These are phyloP conservation scores for Colletotrichum musae DNA, from an alignment of 2,329 filamentous ascomycete species.

Conservation along the genomic window DNA sequence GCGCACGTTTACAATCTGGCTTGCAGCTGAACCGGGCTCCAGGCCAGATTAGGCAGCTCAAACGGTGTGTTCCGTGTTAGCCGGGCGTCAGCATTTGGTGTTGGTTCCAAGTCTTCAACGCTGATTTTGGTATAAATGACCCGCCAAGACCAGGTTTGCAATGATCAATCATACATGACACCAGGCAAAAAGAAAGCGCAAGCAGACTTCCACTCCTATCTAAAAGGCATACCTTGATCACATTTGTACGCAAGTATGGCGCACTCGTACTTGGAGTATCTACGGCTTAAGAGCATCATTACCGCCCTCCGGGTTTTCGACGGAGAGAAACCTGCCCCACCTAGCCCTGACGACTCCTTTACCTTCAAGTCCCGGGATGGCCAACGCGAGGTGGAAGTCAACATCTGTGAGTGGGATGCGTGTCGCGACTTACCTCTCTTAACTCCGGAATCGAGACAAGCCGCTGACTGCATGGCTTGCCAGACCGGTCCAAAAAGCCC, in stretches of 20 bases:
- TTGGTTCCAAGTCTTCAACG: too few species aligned
- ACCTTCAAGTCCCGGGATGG: neutral
- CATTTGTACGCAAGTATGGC: neutral
- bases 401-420: conserved; percentile 7
- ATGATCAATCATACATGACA: too few species aligned
- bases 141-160: too few species aligned
- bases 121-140: too few species aligned
- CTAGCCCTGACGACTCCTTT: conserved; percentile 2
- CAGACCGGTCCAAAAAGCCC: neutral
- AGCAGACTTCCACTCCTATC: too few species aligned
- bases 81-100: too few species aligned
- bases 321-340: conserved; percentile 5
- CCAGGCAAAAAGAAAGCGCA: too few species aligned
- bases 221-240: too few species aligned
- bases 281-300: conserved; percentile 9
- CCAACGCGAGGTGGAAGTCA: conserved; percentile 1
- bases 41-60: too few species aligned
- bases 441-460: neutral
- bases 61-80: too few species aligned
- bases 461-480: neutral
- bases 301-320: conserved; percentile 7
- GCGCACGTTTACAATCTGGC: too few species aligned
- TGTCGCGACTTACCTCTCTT: neutral
- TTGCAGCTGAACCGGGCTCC: too few species aligned
- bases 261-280: conserved; percentile 3